These are phyloP conservation scores for Xylaria hypoxylon DNA, from an alignment of 2,329 filamentous ascomycete genomes.

Conservation along the genomic window DNA sequence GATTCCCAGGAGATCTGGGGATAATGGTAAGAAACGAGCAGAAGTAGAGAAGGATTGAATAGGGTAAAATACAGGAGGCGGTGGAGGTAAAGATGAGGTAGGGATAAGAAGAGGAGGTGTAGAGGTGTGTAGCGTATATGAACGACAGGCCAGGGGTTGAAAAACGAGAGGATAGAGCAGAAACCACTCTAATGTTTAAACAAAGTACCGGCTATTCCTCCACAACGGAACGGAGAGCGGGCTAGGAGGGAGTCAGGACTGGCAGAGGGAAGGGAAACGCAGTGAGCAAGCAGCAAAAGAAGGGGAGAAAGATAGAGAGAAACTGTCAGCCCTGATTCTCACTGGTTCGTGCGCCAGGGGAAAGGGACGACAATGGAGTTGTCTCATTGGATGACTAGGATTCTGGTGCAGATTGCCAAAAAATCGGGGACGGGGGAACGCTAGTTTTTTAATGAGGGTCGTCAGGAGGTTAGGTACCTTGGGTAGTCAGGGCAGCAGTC, in stretches of 20 bases:
- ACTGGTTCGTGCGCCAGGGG: conserved; percentile 34
- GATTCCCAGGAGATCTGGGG: conserved; percentile 41
- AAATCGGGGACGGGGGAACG: conserved; percentile 47
- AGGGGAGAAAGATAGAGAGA: conserved; percentile 49
- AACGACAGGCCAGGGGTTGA: conserved; percentile 41
- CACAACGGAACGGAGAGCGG: conserved; percentile 37
- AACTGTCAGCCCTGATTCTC: conserved; percentile 43
- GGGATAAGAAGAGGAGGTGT: conserved; percentile 48
- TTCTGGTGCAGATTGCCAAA: conserved; percentile 53
- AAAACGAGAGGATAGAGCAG: conserved; percentile 40
- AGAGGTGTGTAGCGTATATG: conserved; percentile 40
- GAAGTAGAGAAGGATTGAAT: conserved; percentile 49
- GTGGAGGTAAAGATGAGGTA: conserved; percentile 44
- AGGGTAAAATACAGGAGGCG: conserved; percentile 50
- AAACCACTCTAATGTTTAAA: conserved; percentile 43
- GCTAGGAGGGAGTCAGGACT: conserved; percentile 24
- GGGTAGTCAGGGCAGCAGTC: conserved; percentile 5
- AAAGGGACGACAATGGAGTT: conserved; percentile 42
- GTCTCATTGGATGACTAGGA: conserved; percentile 47
- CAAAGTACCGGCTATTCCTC: conserved; percentile 33
- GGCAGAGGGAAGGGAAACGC: conserved; percentile 29
- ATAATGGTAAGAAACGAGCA: conserved; percentile 42
- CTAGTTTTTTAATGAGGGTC: conserved; percentile 58
- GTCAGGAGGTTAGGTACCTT: conserved; percentile 27
- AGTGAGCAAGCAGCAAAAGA: conserved; percentile 43